Conservation (phyloP, 495 filamentous ascomycete species). For the Neurospora pannonica region DNA sequence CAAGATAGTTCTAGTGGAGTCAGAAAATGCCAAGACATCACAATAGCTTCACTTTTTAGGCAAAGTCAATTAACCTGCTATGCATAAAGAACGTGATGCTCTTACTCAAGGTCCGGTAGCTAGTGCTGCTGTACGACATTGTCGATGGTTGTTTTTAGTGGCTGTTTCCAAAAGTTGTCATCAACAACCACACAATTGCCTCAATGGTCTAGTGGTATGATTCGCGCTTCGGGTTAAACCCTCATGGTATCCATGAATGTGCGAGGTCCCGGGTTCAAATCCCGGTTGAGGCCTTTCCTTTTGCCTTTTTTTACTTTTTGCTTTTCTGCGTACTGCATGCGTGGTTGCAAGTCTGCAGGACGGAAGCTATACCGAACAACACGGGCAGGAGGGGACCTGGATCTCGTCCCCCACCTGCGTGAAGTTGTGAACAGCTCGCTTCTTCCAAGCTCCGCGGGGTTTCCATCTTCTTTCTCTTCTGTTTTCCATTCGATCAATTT, state of each 20-base stretch:
- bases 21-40: background rate
- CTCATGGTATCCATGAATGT: background rate
- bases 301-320: background rate
- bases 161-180: rapidly evolving
- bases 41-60: background rate
- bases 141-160: background rate
- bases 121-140: background rate
- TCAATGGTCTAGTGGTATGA: background rate
- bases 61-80: background rate
- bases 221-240: background rate
- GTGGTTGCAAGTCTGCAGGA: too few species aligned
- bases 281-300: background rate
- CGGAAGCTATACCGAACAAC: too few species aligned
- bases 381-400: too few species aligned
- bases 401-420: too few species aligned
- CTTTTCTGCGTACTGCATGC: too few species aligned
- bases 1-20: background rate
- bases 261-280: background rate
- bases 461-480: too few species aligned
- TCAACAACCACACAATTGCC: background rate
- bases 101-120: background rate
- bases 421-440: too few species aligned
- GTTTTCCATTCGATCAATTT: too few species aligned
- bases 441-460: too few species aligned
- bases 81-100: background rate